Conservation (phyloP, 345 rosid genomes). For the Citrus trifoliata region DNA sequence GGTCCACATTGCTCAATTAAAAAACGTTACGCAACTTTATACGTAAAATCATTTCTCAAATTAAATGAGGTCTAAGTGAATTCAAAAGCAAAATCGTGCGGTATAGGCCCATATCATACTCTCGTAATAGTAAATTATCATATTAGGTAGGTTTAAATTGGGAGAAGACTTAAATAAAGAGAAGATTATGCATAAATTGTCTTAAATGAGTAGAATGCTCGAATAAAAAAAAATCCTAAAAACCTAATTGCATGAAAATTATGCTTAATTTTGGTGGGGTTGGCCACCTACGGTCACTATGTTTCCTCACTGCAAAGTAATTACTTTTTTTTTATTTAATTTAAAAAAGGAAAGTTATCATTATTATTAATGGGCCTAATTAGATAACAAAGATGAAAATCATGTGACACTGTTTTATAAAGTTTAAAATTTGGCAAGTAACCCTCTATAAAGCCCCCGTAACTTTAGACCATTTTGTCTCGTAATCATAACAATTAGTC, state of each 20-base stretch:
- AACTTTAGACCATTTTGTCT: slow-evolving; percentile 23
- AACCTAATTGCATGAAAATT: too few relatives aligned
- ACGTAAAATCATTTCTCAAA: too few relatives aligned
- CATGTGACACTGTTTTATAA: slow-evolving; percentile 4
- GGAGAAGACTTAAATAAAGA: too few relatives aligned
- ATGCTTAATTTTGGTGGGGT: neutral
- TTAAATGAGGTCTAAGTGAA: too few relatives aligned
- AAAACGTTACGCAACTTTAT: too few relatives aligned
- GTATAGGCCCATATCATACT: too few relatives aligned
- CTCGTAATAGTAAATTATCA: too few relatives aligned
- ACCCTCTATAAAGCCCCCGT: slow-evolving; percentile 11
- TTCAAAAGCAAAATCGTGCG: too few relatives aligned
- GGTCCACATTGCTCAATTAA: too few relatives aligned
- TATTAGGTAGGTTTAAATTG: too few relatives aligned
- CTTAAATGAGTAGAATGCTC: too few relatives aligned
- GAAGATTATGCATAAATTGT: neutral
- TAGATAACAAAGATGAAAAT: slow-evolving; percentile 10
- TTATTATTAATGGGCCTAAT: slow-evolving; percentile 1
- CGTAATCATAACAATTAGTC: slow-evolving; percentile 13
- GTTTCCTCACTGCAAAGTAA: neutral
- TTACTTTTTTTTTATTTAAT: neutral
- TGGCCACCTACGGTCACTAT: neutral
- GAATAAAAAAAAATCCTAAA: too few relatives aligned
- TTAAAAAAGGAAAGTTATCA: neutral
- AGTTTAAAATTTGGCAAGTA: neutral